Evolutionary conservation across 2,329 filamentous ascomycete species (phyloP).

Genomic region (Ophiosphaerella narmari): DNA sequence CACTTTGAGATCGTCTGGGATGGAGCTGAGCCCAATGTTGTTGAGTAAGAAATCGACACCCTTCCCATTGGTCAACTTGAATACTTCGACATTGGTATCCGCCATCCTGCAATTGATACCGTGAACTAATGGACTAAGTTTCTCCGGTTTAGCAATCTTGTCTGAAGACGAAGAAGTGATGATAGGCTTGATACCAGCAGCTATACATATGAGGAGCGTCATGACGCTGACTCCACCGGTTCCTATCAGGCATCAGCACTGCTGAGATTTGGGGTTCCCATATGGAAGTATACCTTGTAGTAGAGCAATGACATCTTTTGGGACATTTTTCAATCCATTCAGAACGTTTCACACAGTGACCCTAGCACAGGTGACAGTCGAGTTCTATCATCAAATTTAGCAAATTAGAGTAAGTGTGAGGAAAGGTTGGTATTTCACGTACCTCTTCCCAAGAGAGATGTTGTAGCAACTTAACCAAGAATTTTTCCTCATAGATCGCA

Average conservation of each 20-base stretch:
- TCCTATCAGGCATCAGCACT: conserved; percentile 20
- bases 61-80: conserved; percentile 48
- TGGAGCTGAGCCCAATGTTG: conserved; percentile 23
- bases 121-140: conserved; percentile 16
- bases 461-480: conserved; percentile 27
- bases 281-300: conserved; percentile 13
- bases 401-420: too few relatives aligned
- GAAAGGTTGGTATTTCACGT: not conserved
- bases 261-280: conserved; percentile 30
- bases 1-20: conserved; percentile 18
- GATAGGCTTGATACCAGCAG: conserved; percentile 50
- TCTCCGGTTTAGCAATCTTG: conserved; percentile 58
- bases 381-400: conserved; percentile 9
- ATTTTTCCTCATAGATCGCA: conserved; percentile 28
- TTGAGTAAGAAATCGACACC: conserved; percentile 56
- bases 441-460: conserved; percentile 36
- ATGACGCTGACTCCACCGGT: conserved; percentile 50
- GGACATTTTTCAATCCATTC: conserved; percentile 13
- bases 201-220: conserved; percentile 29
- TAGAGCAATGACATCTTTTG: conserved; percentile 14
- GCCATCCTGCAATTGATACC: conserved; percentile 64
- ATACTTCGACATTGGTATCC: conserved; percentile 60
- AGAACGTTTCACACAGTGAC: conserved; percentile 32
- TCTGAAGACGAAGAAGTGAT: conserved; percentile 62
- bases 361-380: conserved; percentile 29